phyloP scores from a whole-genome alignment of 2,329 filamentous ascomycete genomes.

The Aspergillus carbonarius region DNA sequence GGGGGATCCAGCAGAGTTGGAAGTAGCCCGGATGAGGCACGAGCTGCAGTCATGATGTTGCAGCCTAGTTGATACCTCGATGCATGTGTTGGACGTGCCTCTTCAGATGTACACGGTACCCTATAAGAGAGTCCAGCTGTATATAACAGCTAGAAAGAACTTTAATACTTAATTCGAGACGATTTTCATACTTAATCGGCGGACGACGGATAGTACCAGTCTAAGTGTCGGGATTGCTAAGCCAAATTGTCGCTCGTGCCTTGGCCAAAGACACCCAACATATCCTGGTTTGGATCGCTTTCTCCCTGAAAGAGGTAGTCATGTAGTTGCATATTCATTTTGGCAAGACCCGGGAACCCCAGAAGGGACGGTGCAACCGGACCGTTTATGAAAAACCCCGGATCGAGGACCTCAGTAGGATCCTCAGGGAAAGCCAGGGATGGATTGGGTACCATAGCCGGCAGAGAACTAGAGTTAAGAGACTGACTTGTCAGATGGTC shows the following conservation, averaged over 20 bases:
- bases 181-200: no score
- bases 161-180: not conserved
- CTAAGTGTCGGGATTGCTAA: not conserved
- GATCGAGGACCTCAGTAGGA: not conserved
- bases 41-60: not conserved
- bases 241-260: not conserved
- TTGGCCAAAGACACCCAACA: not conserved
- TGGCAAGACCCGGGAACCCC: not conserved
- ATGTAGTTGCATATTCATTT: not conserved
- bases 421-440: not conserved
- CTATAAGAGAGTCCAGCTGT: not conserved
- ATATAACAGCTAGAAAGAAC: not conserved
- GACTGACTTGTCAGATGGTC: not conserved
- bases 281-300: not conserved
- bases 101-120: not conserved
- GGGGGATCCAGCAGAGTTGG: not conserved
- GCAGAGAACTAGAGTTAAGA: not conserved
- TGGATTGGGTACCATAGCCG: not conserved
- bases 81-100: not conserved
- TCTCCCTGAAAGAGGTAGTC: not conserved
- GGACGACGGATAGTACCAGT: no score
- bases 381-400: not conserved
- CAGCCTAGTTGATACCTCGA: not conserved
- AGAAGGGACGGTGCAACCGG: not conserved
- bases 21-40: not conserved